Evolutionary conservation across 2,329 filamentous ascomycete genomes (phyloP), one percentile per base, ranked within the genome.

Genomic region (Claviceps quebecensis): DNA sequence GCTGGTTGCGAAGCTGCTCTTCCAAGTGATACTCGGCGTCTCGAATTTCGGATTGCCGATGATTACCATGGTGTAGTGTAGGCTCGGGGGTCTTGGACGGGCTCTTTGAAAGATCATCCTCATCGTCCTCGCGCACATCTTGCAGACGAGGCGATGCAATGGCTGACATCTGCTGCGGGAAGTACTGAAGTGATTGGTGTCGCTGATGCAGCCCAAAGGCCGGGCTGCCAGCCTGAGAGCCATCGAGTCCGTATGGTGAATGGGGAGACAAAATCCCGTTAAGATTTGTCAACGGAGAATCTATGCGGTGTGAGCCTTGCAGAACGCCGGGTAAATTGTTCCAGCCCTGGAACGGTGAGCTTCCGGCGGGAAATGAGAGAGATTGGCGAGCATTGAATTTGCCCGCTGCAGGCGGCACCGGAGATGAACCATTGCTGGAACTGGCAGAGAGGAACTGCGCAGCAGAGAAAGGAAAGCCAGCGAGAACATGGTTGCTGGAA

Each of bases 11-110:
- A 55, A 90, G 81, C 54, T 87, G 82, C 62, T 89, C 81, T 62
- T 90, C 86, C 55, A 93, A 67, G 59, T 91, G 87, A 61, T 93
- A 91, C 60, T 95, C 87, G 4, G 86, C 84, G 61, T 90, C 86
- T 48, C 93, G 84, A 52, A 94, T 84, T 58, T 93, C 88, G 55
- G 83, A 84, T 63, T 95, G 88, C 23, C 95, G 74, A 58, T 89
- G 89, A 58, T 90, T 85, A 46, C 69, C 66, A 49, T 74, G 69
- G 45, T 70, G 70, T 46, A 67, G 66, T 11, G 58, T 52, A 9
- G 74, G 70, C 58, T 81, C 75, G 0, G 77, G 73, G 0, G 74
- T 77, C 59, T 75, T 77, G 1, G 74, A 77, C 9, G 71, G 72
- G 52, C 70, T 77, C 65, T 78, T 75, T 58, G 61, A 68, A 26